Evolutionary conservation across 2,329 filamentous ascomycete species (phyloP), one percentile per base, ranked within the genome.

Genomic region (Alternaria dauci): DNA sequence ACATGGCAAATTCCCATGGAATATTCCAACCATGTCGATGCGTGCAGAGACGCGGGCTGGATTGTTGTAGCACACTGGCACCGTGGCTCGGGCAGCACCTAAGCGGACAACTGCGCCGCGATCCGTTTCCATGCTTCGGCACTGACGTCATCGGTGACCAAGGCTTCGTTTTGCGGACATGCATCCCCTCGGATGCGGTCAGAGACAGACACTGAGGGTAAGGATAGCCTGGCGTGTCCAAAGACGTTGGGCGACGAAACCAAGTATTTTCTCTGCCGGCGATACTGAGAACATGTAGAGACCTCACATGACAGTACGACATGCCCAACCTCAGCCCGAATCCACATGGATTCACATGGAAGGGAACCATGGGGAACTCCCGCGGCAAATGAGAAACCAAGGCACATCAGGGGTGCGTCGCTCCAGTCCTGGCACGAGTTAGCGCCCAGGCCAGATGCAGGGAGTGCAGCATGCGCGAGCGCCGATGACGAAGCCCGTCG

Each of bases 401-500:
- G 39, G 51, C 51, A 42, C 43, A 44, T 18, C 55, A 54, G 55
- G 53, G 47, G 55, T 43, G 56, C 30, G 48, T 57, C 55, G 53
- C 18, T 41, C 60, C 69, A 67, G 54, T 62, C 61, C 67, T 55
- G 61, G 55, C 44, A 39, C 44, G 36, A 30, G 36, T 50, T 59
- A 55, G 58, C 63, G 57, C 61, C 57, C 39, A 62, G 59, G 52
- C 60, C 57, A 52, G 20, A 54, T 55, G 56, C 60, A 64, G 58
- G 50, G 39, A 39, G 48, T 41, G 36, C 53, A 53, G 59, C 54
- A 44, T 55, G 52, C 39, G 34, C n/a, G 57, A 55, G 65, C 66
- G 62, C 62, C 71, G 60, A 75, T 75, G 72, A 75, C 72, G 71
- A 68, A 71, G 62, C 60, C 58, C 38, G 61, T 61, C 57, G 50